Evolutionary conservation across 2,329 filamentous ascomycete genomes (phyloP).

Genomic region (Blumeriella jaapii): DNA sequence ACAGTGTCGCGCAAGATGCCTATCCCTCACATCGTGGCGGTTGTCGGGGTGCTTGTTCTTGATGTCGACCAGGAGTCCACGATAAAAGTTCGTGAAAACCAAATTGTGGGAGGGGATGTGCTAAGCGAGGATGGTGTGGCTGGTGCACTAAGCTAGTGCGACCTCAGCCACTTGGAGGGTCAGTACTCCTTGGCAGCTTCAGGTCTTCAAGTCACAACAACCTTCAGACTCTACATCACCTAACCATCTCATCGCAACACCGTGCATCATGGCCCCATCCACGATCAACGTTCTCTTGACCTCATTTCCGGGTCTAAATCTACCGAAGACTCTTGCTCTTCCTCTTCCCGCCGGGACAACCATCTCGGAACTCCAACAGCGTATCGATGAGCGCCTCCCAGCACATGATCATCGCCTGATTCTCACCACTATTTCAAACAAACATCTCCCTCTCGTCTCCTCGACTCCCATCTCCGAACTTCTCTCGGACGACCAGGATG

Average conservation of each 20-base stretch:
- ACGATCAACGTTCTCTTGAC: constrained; percentile 74
- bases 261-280: constrained; percentile 38
- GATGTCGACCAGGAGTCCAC: constrained; percentile 9
- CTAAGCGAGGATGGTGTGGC: constrained; percentile 9
- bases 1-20: background rate
- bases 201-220: background rate
- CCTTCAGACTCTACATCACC: background rate
- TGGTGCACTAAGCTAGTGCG: constrained; percentile 1
- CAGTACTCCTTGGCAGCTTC: background rate
- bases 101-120: background rate
- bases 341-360: constrained; percentile 54
- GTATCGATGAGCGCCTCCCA: constrained; percentile 51
- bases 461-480: constrained; percentile 47
- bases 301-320: constrained; percentile 69
- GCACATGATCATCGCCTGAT: constrained; percentile 50
- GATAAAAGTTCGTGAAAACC: too few species aligned
- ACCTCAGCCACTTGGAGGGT: constrained; percentile 1
- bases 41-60: constrained; percentile 22
- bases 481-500: constrained; percentile 44
- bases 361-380: constrained; percentile 53
- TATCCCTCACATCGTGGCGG: constrained; percentile 34
- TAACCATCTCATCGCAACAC: too few species aligned
- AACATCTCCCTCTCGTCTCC: constrained; percentile 47
- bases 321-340: constrained; percentile 75
- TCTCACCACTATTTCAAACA: constrained; percentile 73